Conservation (phyloP, 139 green algal species). For the Coelastrella sp. region DNA sequence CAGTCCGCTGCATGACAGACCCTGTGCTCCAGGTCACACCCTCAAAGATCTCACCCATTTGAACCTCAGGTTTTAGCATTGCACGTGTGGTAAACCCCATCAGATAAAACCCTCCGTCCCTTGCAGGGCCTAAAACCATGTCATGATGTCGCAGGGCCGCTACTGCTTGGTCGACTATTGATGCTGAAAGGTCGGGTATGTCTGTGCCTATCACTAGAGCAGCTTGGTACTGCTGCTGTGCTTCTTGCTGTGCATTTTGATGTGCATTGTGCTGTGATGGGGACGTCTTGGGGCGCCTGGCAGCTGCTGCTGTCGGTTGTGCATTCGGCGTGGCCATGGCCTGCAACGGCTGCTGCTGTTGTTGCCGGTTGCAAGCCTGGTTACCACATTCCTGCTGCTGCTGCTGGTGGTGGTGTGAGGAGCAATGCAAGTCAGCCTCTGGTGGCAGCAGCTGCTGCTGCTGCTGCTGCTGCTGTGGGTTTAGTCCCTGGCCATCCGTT, state of each 20-base stretch:
- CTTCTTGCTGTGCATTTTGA: neutral
- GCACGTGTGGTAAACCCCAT: slow-evolving; percentile 59
- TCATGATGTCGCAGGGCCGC: slow-evolving; percentile 45
- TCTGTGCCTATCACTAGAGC: slow-evolving; percentile 78
- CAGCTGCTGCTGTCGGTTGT: neutral
- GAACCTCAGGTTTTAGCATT: slow-evolving; percentile 26
- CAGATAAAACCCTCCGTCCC: slow-evolving; percentile 84
- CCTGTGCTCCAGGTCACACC: slow-evolving; percentile 70
- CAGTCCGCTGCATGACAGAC: slow-evolving; percentile 54
- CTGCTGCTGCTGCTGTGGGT: neutral
- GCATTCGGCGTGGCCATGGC: neutral
- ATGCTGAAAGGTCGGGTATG: slow-evolving; percentile 70
- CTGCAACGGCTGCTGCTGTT: neutral
- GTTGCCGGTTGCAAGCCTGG: neutral
- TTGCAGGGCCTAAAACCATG: slow-evolving; percentile 74
- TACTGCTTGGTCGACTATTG: slow-evolving; percentile 46
- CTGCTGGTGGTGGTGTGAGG: neutral
- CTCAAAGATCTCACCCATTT: slow-evolving; percentile 51
- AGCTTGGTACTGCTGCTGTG: slow-evolving; percentile 7
- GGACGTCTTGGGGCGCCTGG: neutral
- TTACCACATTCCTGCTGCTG: neutral
- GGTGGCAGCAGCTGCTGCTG: no score
- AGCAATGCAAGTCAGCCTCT: no score
- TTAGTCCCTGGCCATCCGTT: neutral
- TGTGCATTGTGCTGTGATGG: neutral